These are phyloP conservation scores for Cryomyces antarcticus DNA, from an alignment of 495 filamentous ascomycete genomes.

Conservation along the genomic window DNA sequence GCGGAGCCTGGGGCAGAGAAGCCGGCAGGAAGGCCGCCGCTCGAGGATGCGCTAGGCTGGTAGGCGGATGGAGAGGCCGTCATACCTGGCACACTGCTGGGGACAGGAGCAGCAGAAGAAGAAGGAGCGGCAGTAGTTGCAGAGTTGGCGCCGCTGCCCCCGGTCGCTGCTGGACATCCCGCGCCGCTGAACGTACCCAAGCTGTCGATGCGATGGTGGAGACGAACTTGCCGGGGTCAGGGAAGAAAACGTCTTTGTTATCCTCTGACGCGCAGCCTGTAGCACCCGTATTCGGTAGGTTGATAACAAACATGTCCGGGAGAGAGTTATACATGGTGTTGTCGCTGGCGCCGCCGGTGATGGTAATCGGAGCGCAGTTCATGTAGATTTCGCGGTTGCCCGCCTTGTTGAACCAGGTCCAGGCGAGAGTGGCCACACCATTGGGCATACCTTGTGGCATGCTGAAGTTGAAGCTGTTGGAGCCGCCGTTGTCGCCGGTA, in stretches of 20 bases:
- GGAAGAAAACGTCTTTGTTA: slow-evolving; percentile 4
- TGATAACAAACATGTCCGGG: slow-evolving; percentile 39
- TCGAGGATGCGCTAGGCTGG: too few relatives aligned
- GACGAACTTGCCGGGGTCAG: slow-evolving; percentile 8
- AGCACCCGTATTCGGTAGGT: slow-evolving; percentile 17
- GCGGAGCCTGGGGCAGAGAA: too few relatives aligned
- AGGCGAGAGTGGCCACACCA: slow-evolving; percentile 30
- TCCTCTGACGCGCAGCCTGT: slow-evolving; percentile 8
- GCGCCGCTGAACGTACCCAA: not conserved
- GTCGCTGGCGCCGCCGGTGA: slow-evolving; percentile 23
- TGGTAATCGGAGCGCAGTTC: slow-evolving; percentile 33
- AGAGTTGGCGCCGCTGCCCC: not conserved
- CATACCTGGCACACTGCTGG: too few relatives aligned
- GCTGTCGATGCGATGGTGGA: not conserved
- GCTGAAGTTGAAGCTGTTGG: slow-evolving; percentile 32
- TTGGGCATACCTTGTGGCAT: slow-evolving; percentile 35
- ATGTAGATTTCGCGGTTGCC: slow-evolving; percentile 43
- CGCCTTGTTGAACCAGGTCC: slow-evolving; percentile 38
- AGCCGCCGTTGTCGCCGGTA: slow-evolving; percentile 9
- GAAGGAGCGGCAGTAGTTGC: slow-evolving; percentile 1
- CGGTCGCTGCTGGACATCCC: not conserved
- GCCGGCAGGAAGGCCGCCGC: too few relatives aligned
- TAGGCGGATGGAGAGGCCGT: too few relatives aligned
- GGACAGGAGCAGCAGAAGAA: not conserved
- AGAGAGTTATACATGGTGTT: slow-evolving; percentile 15